phyloP scores from a whole-genome alignment of 768 basidiomycete species.

The Phlebiopsis gigantea region DNA sequence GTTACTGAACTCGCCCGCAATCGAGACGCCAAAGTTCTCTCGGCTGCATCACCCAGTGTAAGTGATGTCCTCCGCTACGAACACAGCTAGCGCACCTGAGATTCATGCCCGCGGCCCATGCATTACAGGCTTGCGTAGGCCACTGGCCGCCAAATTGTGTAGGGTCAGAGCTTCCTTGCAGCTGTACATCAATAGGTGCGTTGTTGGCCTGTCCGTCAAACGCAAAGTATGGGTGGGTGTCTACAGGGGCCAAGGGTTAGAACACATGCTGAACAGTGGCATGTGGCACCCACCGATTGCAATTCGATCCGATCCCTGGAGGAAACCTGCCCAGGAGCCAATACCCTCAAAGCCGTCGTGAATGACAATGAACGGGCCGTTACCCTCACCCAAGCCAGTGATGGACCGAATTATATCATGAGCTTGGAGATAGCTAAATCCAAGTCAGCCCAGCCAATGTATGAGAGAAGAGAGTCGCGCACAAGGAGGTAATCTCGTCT shows the following conservation, averaged over 20 bases:
- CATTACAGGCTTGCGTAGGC: slow-evolving; percentile 34
- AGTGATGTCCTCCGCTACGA: not conserved
- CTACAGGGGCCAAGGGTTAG: slow-evolving; percentile 4
- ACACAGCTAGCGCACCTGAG: slow-evolving; percentile 27
- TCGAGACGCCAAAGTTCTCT: slow-evolving; percentile 55
- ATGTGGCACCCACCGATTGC: slow-evolving; percentile 31
- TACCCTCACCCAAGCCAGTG: slow-evolving; percentile 67
- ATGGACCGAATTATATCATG: slow-evolving; percentile 65
- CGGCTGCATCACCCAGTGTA: slow-evolving; percentile 26
- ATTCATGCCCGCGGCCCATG: slow-evolving; percentile 42
- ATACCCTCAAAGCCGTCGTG: slow-evolving; percentile 52
- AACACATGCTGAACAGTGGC: not conserved
- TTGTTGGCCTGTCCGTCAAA: slow-evolving; percentile 27
- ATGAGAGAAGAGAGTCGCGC: slow-evolving; percentile 15
- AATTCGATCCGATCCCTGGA: slow-evolving; percentile 35
- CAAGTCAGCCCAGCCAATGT: slow-evolving; percentile 30
- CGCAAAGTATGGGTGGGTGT: slow-evolving; percentile 42
- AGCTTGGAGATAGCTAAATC: slow-evolving; percentile 47
- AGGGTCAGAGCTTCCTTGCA: slow-evolving; percentile 26
- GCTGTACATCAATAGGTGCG: slow-evolving; percentile 37
- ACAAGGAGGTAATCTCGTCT: slow-evolving; percentile 55
- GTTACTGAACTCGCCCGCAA: slow-evolving; percentile 71
- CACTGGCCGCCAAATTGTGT: slow-evolving; percentile 22
- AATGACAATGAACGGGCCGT: slow-evolving; percentile 48
- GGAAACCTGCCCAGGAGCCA: slow-evolving; percentile 33